These are phyloP conservation scores for Pseudocercospora macadamiae DNA, from an alignment of 2,329 filamentous ascomycete genomes.

Conservation along the genomic window DNA sequence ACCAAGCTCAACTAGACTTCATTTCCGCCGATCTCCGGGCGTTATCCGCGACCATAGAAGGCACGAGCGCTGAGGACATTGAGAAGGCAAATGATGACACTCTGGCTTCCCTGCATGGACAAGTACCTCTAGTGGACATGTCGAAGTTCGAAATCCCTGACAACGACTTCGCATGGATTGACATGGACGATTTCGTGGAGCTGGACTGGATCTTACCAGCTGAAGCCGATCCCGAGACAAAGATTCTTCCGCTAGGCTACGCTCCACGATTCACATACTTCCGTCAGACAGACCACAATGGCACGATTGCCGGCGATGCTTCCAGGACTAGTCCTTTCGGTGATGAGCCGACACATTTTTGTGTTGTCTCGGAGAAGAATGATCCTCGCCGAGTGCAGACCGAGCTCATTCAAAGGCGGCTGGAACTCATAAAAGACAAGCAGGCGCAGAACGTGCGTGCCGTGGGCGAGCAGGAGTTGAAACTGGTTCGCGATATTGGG, in stretches of 20 bases:
- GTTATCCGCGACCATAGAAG: slow-evolving; percentile 85
- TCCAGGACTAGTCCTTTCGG: slow-evolving; percentile 88
- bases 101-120: slow-evolving; percentile 58
- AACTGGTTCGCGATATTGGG: slow-evolving; percentile 58
- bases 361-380: slow-evolving; percentile 76
- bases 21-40: slow-evolving; percentile 90
- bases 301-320: slow-evolving; percentile 76
- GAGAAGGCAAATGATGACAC: slow-evolving; percentile 67
- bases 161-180: slow-evolving; percentile 93
- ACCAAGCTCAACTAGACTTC: slow-evolving; percentile 90
- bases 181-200: slow-evolving; percentile 99
- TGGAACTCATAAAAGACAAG: slow-evolving; percentile 77
- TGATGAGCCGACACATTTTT: slow-evolving; percentile 88
- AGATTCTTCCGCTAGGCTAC: slow-evolving; percentile 88
- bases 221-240: slow-evolving; percentile 87
- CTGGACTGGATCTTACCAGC: slow-evolving; percentile 93
- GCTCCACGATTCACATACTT: slow-evolving; percentile 97
- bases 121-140: slow-evolving; percentile 60
- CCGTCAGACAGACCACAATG: slow-evolving; percentile 89
- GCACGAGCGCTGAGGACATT: slow-evolving; percentile 76
- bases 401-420: slow-evolving; percentile 77
- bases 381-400: slow-evolving; percentile 88
- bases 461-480: slow-evolving; percentile 74
- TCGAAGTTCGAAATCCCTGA: slow-evolving; percentile 95
- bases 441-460: slow-evolving; percentile 73